A percentile compares a stretch with the other conserved stretches of the same genome.
These are phyloP conservation scores for Chalciporus sp. DNA, from an alignment of 1,284 basidiomycete genomes.

Conservation along the genomic window DNA sequence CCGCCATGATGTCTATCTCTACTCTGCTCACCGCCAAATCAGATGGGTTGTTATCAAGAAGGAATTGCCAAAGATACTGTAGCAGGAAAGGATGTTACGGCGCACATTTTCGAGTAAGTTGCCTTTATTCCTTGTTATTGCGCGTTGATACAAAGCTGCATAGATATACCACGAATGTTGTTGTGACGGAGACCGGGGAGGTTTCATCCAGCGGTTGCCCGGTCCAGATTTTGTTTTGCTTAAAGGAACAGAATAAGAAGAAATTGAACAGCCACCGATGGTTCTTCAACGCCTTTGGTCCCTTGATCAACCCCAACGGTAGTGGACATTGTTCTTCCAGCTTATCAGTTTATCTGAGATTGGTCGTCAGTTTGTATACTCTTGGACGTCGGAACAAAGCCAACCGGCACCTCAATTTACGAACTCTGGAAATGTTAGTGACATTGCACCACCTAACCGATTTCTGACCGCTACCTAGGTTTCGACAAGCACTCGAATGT, in stretches of 20 bases:
- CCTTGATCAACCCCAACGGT: conserved; percentile 84
- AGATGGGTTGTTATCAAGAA: conserved; percentile 97
- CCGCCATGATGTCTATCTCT: neutral
- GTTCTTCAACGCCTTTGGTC: conserved; percentile 97
- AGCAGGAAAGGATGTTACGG: conserved; percentile 90
- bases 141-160: conserved; percentile 14
- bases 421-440: conserved; percentile 87
- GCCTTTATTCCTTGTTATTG: neutral
- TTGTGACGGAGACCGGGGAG: conserved; percentile 86
- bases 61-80: conserved; percentile 94
- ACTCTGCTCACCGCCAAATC: conserved; percentile 14
- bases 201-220: conserved; percentile 83
- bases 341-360: neutral
- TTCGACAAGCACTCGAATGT: conserved; percentile 91
- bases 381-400: conserved; percentile 93
- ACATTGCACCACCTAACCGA: neutral
- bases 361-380: conserved; percentile 69
- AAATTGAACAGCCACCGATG: conserved; percentile 92
- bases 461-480: conserved; percentile 42
- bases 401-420: conserved; percentile 91
- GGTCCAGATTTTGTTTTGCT: conserved; percentile 90
- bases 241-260: conserved; percentile 97
- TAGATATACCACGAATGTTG: conserved; percentile 77
- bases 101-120: conserved; percentile 87
- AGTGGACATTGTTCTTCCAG: conserved; percentile 14